phyloP scores from a whole-genome alignment of 2,329 filamentous ascomycete species.

The Fusarium piperis region DNA sequence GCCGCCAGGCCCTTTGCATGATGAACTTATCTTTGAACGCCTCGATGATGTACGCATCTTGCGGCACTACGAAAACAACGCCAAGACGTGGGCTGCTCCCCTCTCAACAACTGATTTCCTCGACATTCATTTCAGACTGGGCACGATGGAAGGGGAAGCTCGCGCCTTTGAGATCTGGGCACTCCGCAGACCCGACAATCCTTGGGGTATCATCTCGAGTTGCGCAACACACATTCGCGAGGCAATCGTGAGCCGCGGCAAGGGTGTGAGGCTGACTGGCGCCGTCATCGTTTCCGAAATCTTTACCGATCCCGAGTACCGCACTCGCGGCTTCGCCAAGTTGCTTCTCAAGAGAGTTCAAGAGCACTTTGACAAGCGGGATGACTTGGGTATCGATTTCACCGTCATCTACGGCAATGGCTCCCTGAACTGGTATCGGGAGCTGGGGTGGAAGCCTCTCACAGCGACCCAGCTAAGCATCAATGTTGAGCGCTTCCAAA shows the following conservation, averaged over 20 bases:
- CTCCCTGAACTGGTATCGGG: constrained; percentile 45
- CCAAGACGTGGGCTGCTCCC: constrained; percentile 23
- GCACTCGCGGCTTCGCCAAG: constrained; percentile 49
- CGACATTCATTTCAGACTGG: constrained; percentile 22
- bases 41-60: constrained; percentile 19
- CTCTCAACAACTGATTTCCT: constrained; percentile 25
- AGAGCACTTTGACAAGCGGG: constrained; percentile 40
- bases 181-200: constrained; percentile 42
- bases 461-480: constrained; percentile 42
- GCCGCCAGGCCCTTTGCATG: neutral
- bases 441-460: constrained; percentile 48
- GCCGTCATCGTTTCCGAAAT: constrained; percentile 49
- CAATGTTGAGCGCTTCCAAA: neutral
- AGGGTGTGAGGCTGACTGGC: constrained; percentile 37
- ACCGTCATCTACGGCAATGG: constrained; percentile 50
- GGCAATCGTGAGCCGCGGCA: constrained; percentile 23
- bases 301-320: constrained; percentile 48
- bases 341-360: constrained; percentile 47
- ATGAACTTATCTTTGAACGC: constrained; percentile 25
- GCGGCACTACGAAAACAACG: constrained; percentile 31
- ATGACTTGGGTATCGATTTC: constrained; percentile 43
- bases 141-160: neutral
- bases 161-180: constrained; percentile 42
- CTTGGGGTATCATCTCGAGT: constrained; percentile 46
- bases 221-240: constrained; percentile 45